A percentile compares a stretch with the other conserved stretches of the same genome.
Conservation (phyloP, 768 basidiomycete genomes). For the Russula brevipes region DNA sequence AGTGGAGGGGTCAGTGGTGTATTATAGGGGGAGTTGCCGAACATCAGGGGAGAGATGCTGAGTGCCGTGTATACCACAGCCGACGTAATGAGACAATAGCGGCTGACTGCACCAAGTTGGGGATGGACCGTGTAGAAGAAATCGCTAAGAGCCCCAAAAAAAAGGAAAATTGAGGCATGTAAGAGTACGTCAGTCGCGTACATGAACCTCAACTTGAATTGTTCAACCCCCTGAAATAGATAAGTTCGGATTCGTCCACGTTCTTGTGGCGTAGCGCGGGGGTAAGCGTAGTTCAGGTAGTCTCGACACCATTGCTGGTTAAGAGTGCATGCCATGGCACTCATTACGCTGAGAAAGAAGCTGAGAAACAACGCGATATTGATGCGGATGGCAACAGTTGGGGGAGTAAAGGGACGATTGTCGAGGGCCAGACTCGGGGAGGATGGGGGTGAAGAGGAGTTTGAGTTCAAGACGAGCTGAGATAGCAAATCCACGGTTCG, state of each 20-base stretch:
- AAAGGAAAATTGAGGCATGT: constrained; percentile 14
- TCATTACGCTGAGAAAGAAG: constrained; percentile 15
- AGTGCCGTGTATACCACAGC: not conserved
- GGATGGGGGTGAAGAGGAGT: too few relatives aligned
- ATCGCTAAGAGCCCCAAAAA: constrained; percentile 15
- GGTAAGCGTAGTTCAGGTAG: constrained; percentile 2
- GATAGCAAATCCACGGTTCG: constrained; percentile 1
- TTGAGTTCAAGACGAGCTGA: too few relatives aligned
- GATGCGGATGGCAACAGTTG: constrained; percentile 2
- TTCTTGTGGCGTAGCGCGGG: constrained; percentile 2
- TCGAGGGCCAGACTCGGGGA: too few relatives aligned
- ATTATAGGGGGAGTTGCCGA: constrained; percentile 11
- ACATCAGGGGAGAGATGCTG: constrained; percentile 15
- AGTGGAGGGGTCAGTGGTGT: constrained; percentile 15
- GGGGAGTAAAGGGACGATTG: not conserved
- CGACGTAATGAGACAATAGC: not conserved
- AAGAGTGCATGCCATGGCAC: constrained; percentile 12
- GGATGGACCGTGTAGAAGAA: constrained; percentile 8
- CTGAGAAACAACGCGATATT: constrained; percentile 18
- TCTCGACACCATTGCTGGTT: constrained; percentile 22
- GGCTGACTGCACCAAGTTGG: not conserved
- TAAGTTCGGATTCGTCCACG: constrained; percentile 15
- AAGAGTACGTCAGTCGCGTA: constrained; percentile 10
- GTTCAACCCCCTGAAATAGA: constrained; percentile 3
- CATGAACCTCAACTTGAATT: constrained; percentile 12